A percentile compares a stretch with the other conserved stretches of the same genome.
Evolutionary conservation across 768 basidiomycete species (phyloP).

Genomic region (Leccinellum albellum): DNA sequence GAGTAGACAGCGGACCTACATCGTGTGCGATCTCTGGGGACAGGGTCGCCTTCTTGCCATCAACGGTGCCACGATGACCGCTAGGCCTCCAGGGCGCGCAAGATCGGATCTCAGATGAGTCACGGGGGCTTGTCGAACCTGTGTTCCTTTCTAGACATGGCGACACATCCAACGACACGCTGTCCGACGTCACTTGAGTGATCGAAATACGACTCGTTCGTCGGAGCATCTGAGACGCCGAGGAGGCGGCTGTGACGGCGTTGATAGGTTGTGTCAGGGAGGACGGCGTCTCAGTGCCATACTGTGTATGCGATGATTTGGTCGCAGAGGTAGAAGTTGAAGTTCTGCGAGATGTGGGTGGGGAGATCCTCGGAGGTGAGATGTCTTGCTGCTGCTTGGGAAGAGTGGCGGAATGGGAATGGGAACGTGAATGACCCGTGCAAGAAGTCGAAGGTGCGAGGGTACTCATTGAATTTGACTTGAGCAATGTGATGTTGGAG

Average conservation of each 20-base stretch:
- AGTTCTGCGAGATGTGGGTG: conserved; percentile 15
- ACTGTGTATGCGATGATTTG: neutral
- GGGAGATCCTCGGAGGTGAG: conserved; percentile 13
- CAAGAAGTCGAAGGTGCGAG: conserved; percentile 25
- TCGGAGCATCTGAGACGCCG: conserved; percentile 20
- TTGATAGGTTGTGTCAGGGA: conserved; percentile 13
- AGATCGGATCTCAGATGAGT: conserved; percentile 22
- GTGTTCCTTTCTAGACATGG: conserved; percentile 3
- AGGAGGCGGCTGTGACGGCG: conserved; percentile 2
- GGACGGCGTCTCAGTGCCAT: conserved; percentile 3
- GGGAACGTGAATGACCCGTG: conserved; percentile 22
- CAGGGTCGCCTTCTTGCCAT: neutral
- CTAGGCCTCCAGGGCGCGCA: conserved; percentile 3
- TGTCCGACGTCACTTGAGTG: conserved; percentile 3
- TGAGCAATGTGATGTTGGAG: conserved; percentile 23
- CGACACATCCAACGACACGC: conserved; percentile 1
- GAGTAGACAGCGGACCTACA: neutral
- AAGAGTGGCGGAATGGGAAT: conserved; percentile 7
- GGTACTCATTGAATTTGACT: conserved; percentile 26
- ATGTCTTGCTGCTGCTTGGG: conserved; percentile 1
- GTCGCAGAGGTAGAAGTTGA: conserved; percentile 6
- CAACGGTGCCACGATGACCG: conserved; percentile 19
- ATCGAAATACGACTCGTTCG: conserved; percentile 18
- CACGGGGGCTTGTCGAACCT: conserved; percentile 3
- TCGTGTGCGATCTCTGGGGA: conserved; percentile 10